A percentile compares a stretch with the other conserved stretches of the same genome.
Evolutionary conservation across 2,329 filamentous ascomycete species (phyloP).

Genomic region (Lecanoromycetidae sp.): DNA sequence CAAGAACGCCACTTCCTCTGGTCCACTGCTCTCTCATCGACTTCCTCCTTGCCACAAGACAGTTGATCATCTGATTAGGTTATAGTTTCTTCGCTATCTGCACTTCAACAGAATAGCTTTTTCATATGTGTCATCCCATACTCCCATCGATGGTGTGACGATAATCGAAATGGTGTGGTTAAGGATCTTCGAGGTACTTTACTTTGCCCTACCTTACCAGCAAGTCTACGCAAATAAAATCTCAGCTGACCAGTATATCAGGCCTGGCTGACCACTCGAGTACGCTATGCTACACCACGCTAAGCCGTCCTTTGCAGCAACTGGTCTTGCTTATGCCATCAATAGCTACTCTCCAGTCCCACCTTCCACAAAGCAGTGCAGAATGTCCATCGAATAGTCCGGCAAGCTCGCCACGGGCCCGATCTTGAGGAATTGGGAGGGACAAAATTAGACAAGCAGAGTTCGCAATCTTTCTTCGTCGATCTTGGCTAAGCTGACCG

Average conservation of each 20-base stretch:
- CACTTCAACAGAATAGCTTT: no score
- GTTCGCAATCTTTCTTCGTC: neutral
- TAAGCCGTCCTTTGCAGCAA: slow-evolving; percentile 8
- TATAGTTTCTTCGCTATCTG: no score
- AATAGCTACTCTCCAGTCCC: slow-evolving; percentile 42
- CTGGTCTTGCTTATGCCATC: slow-evolving; percentile 10
- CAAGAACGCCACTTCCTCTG: no score
- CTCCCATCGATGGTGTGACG: slow-evolving; percentile 1
- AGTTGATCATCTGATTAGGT: no score
- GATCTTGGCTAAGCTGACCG: neutral
- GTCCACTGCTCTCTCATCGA: no score
- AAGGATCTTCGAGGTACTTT: slow-evolving; percentile 28
- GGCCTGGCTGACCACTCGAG: slow-evolving; percentile 24
- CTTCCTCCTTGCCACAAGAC: no score
- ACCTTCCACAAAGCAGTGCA: slow-evolving; percentile 43
- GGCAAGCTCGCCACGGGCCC: slow-evolving; percentile 32
- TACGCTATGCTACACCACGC: no score
- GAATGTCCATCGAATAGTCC: slow-evolving; percentile 30
- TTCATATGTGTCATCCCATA: neutral
- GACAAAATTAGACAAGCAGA: slow-evolving; percentile 33
- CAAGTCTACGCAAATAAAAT: neutral
- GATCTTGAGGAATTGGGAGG: slow-evolving; percentile 39
- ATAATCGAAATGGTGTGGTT: slow-evolving; percentile 26
- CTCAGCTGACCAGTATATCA: slow-evolving; percentile 14
- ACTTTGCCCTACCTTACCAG: neutral